These are phyloP conservation scores for Juglanconis juglandina DNA, from an alignment of 2,329 filamentous ascomycete species.

Conservation along the genomic window DNA sequence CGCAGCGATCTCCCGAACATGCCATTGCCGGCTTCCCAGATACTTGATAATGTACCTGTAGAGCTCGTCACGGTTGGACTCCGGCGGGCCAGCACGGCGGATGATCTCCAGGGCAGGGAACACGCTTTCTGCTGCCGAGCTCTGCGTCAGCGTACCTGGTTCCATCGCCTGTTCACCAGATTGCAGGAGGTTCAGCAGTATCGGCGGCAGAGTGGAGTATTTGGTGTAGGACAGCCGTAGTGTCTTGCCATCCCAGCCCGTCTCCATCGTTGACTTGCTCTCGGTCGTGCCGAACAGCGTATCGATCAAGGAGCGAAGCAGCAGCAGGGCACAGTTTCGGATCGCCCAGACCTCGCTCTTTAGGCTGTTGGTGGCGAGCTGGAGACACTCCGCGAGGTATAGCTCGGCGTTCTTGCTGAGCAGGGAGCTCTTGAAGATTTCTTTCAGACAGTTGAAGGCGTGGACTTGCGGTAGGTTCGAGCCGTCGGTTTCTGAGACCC, in stretches of 20 bases:
- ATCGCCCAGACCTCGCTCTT: constrained; percentile 90
- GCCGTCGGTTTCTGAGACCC: constrained; percentile 55
- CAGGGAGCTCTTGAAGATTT: constrained; percentile 81
- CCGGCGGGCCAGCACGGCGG: constrained; percentile 66
- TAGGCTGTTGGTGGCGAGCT: constrained; percentile 76
- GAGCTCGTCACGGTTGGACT: constrained; percentile 51
- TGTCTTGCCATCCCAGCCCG: constrained; percentile 61
- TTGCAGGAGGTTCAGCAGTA: constrained; percentile 61
- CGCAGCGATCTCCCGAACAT: constrained; percentile 76
- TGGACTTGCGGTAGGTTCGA: constrained; percentile 85
- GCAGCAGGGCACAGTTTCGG: constrained; percentile 85
- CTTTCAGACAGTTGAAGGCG: constrained; percentile 88
- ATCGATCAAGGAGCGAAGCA: constrained; percentile 82
- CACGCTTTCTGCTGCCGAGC: constrained; percentile 61
- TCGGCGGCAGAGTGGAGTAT: constrained; percentile 61
- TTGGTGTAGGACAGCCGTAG: constrained; percentile 67
- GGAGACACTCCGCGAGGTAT: constrained; percentile 70
- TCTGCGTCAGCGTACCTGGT: constrained; percentile 25
- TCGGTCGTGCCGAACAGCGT: constrained; percentile 72
- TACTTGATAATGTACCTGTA: constrained; percentile 58
- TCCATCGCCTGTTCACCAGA: constrained; percentile 45
- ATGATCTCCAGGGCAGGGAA: constrained; percentile 83
- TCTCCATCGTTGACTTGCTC: constrained; percentile 60
- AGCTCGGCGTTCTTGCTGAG: constrained; percentile 70
- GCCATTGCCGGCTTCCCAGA: constrained; percentile 70